Evolutionary conservation across 2,329 filamentous ascomycete genomes (phyloP), one percentile per base, ranked within the genome.

Genomic region (Aspergillus piperis): DNA sequence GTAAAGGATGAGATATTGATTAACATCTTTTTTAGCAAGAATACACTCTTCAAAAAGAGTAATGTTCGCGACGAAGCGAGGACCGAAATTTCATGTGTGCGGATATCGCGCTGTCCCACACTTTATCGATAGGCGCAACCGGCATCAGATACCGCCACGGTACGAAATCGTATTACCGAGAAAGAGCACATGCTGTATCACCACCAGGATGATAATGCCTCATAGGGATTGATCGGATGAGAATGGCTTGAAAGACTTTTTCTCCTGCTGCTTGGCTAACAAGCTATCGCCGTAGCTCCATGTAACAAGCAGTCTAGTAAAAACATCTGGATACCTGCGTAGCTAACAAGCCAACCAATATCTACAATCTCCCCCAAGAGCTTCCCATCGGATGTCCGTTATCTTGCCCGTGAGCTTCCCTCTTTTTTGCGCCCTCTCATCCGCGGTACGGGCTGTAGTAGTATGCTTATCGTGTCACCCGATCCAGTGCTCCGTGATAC

Each of bases 51-150:
- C 50, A 25, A 53, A 42, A 50, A 5, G 15, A 42, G 54, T 60
- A 58, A 54, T 60, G 17, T 59, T n/a, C 38, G 60, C 39, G 32
- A 36, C 32, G 32, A 36, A 36, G 32, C 32, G 53, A 55, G 25
- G 17, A 36, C 11, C 27, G 23, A 25, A 54, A 54, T 30, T 30
- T 55, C 59, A 58, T 57, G 21, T 21, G 48, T 57, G 63, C 62
- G 62, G 62, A 60, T 61, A 62, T 62, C 57, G 63, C 63, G 59
- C 54, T 64, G 61, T 63, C 62, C 62, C 62, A 64, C 64, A 60
- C 64, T 56, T 59, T 62, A 64, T 42, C 64, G 64, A 65, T 62
- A 63, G 61, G 53, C 62, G 51, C 57, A 55, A 56, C 55, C 41
- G 48, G 56, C 41, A 54, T 54, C 19, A 57, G 50, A 61, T 58